Percentiles rank a stretch among this genome's conserved stretches.
phyloP scores from a whole-genome alignment of 495 filamentous ascomycete species.

The Polyplosphaeria fusca region DNA sequence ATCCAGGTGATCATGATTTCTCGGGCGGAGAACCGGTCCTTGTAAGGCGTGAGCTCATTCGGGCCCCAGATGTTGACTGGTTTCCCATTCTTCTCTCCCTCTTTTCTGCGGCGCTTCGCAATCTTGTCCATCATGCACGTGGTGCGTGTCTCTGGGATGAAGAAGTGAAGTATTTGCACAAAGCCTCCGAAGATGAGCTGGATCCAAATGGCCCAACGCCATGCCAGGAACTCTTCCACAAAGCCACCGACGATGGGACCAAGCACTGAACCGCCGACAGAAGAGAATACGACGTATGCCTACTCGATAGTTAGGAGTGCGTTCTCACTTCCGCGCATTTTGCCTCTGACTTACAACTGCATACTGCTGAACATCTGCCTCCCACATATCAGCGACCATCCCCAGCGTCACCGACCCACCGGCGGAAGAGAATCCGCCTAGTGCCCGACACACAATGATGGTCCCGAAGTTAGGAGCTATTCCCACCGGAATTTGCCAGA shows the following conservation, averaged over 20 bases:
- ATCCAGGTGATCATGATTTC: conserved; percentile 61
- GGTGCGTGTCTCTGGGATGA: conserved; percentile 58
- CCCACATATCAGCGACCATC: conserved; percentile 79
- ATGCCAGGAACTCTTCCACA: conserved; percentile 60
- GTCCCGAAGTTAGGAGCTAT: conserved; percentile 67
- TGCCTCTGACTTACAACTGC: conserved; percentile 35
- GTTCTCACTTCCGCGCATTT: too few relatives aligned
- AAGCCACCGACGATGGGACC: conserved; percentile 80
- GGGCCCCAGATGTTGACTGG: conserved; percentile 57
- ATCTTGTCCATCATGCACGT: conserved; percentile 60
- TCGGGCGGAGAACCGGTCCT: conserved; percentile 55
- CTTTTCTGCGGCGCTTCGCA: conserved; percentile 53
- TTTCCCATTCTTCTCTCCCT: conserved; percentile 42
- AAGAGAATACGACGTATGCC: conserved; percentile 72
- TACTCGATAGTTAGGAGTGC: conserved; percentile 38
- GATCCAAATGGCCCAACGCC: conserved; percentile 59
- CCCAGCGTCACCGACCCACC: conserved; percentile 79
- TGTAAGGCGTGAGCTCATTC: conserved; percentile 58
- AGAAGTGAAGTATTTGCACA: conserved; percentile 52
- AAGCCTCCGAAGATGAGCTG: conserved; percentile 57
- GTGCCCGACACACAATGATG: conserved; percentile 60
- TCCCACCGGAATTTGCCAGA: conserved; percentile 71
- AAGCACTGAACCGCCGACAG: conserved; percentile 69
- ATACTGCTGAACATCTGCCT: conserved; percentile 68
- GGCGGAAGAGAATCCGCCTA: conserved; percentile 70